phyloP scores from a whole-genome alignment of 805 yeast genomes.

The Clavispora asparagi region DNA sequence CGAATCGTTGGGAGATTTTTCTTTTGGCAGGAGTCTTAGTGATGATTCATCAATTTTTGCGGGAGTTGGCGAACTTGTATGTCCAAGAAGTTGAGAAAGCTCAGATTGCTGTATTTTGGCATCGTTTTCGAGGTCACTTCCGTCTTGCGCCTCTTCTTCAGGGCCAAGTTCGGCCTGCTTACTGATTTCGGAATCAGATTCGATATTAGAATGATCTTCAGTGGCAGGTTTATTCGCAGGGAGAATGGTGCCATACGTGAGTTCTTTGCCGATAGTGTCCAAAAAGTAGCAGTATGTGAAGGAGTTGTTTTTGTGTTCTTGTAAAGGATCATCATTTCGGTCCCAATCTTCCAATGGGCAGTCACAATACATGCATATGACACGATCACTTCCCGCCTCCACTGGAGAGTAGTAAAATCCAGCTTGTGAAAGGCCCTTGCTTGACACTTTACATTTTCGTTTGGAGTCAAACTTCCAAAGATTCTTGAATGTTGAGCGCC shows the following conservation, averaged over 20 bases:
- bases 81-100: not conserved
- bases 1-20: not conserved
- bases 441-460: conserved; percentile 7
- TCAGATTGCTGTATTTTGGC: not conserved
- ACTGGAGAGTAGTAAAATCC: conserved; percentile 37
- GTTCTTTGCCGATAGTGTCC: conserved; percentile 5
- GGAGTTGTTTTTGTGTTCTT: conserved; percentile 42
- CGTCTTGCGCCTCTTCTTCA: not conserved
- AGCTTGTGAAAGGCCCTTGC: conserved; percentile 35
- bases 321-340: conserved; percentile 53
- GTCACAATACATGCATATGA: conserved; percentile 27
- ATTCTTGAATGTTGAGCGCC: conserved; percentile 12
- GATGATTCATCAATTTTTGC: not conserved
- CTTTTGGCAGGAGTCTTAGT: not conserved
- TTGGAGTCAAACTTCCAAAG: conserved; percentile 11
- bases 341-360: conserved; percentile 49
- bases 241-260: not conserved
- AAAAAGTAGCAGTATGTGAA: conserved; percentile 25
- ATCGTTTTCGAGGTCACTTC: not conserved
- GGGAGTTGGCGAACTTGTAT: not conserved
- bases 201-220: not conserved
- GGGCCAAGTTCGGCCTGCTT: not conserved
- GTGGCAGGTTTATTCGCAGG: not conserved
- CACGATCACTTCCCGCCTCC: conserved; percentile 28
- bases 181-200: not conserved